Base-by-base conservation (phyloP, 1,284 basidiomycete species). In the Moesziomyces sp. region DNA sequence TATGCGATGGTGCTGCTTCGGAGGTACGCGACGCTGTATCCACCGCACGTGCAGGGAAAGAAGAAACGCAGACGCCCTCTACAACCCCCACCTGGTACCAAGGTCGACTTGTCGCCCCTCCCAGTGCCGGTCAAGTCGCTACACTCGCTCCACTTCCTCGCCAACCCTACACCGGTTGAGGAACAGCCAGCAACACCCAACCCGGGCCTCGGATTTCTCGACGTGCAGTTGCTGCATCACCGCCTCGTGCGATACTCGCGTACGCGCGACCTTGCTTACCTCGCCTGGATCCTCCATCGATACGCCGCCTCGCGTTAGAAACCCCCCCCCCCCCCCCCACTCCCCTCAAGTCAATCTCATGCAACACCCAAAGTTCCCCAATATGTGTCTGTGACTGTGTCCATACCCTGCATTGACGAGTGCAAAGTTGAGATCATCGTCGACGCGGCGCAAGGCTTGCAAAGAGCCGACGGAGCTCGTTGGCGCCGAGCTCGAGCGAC, bases 151-250 rank as follows among this genome's bases (percentile, higher is more conserved):
- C 28, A 52, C 50, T 61, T 30, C 46, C 52, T 26, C 26, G 43
- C 26, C 24, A n/a, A 24, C 19, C 50, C 3, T 16, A 33, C 14
- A 14, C 19, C 19, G 19, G 45, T 21, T 14, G n/a, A 44, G 44
- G 42, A 40, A 23, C 18, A 58, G 52, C 38, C 24, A 19, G 14
- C 23, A 45, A 24, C 28, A n/a, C 14, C 19, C 10, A 55, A 7
- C 0, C 78, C 78, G 1, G 49, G 30, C 5, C 54, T 81, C 26
- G 50, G 38, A 1, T 81, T 81, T 28, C 24, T 64, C 13, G 78
- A 81, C 40, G 52, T 79, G 8, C 67, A 81, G 49, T 50, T 81
- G 3, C 54, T 81, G 18, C 78, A 81, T 49, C 80, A 81, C 58
- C 58, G 78, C 0, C 52, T 79, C 35, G 74, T 81, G 3, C 49